Evolutionary conservation across 306 rosid species (phyloP).

Genomic region (Medicago truncatula): DNA sequence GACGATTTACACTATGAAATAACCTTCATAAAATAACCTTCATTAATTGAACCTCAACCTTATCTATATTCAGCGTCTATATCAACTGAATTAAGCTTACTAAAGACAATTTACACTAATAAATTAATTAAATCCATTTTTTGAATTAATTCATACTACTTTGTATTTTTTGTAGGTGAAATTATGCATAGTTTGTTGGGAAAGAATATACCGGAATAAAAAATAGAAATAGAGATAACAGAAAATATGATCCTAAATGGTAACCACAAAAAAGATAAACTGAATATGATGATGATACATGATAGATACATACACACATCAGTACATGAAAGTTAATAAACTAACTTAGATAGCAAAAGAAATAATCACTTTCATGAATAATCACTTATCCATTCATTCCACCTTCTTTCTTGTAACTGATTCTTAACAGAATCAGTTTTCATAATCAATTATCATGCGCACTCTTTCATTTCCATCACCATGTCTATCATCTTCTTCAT

Average conservation of each 20-base stretch:
- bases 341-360: neutral
- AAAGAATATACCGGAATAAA: slow-evolving; percentile 2
- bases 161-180: too few species aligned
- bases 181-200: neutral
- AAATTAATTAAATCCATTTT: too few species aligned
- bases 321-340: neutral
- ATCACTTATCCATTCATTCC: neutral
- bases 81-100: too few species aligned
- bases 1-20: too few species aligned
- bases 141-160: neutral
- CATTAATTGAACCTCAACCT: too few species aligned
- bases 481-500: slow-evolving; percentile 52
- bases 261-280: slow-evolving; percentile 36
- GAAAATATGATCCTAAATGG: slow-evolving; percentile 21
- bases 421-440: neutral
- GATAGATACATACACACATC: neutral
- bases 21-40: too few species aligned
- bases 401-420: neutral
- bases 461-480: slow-evolving; percentile 61
- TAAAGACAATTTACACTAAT: too few species aligned
- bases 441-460: slow-evolving; percentile 60
- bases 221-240: neutral
- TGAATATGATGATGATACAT: neutral
- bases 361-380: slow-evolving; percentile 1
- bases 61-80: too few species aligned